phyloP scores from a whole-genome alignment of 345 rosid species.

The Citrus australasica region DNA sequence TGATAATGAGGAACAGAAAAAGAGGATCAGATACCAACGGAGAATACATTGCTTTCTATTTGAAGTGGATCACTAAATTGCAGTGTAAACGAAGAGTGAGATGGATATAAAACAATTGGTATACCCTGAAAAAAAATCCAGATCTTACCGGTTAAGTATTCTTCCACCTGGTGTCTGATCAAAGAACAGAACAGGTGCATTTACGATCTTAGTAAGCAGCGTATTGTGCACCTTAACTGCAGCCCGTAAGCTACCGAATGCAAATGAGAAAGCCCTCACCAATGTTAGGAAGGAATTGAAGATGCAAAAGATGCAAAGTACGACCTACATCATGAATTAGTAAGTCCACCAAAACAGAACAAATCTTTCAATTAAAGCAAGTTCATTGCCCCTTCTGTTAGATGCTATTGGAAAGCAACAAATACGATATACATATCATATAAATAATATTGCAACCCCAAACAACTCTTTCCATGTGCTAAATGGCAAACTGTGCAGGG shows the following conservation, averaged over 20 bases:
- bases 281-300: slow-evolving; percentile 69
- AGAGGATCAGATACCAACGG: not conserved
- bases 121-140: not conserved
- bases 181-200: slow-evolving; percentile 83
- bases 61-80: not conserved
- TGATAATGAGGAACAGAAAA: not conserved
- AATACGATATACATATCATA: not conserved
- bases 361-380: not conserved
- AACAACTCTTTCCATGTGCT: not conserved
- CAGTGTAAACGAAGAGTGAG: not conserved
- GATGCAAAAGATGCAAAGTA: slow-evolving; percentile 72
- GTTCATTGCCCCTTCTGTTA: not conserved
- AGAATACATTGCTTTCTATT: too few species aligned
- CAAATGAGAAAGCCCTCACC: slow-evolving; percentile 94
- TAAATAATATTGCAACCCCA: not conserved
- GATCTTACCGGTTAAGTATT: slow-evolving; percentile 83
- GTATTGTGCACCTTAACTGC: slow-evolving; percentile 68
- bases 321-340: slow-evolving; percentile 44
- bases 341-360: slow-evolving; percentile 3
- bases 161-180: slow-evolving; percentile 96
- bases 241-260: slow-evolving; percentile 83
- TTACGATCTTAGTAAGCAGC: slow-evolving; percentile 62
- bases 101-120: slow-evolving; percentile 10
- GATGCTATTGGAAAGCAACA: not conserved
- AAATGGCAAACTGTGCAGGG: not conserved